Conservation (phyloP, 306 rosid genomes). For the Medicago arabica region DNA sequence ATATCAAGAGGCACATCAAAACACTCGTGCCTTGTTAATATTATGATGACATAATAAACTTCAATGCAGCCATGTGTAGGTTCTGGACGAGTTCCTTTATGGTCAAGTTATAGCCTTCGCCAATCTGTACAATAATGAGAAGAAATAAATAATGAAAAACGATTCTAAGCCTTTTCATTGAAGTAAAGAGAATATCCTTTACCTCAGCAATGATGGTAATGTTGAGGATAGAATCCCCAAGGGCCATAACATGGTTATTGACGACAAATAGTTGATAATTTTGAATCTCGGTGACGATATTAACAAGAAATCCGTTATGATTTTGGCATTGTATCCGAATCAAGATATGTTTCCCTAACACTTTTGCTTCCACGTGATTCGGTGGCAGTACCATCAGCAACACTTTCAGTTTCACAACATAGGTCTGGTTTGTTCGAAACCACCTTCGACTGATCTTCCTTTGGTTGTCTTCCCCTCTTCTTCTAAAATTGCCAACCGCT, state of each 20-base stretch:
- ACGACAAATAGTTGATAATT: constrained; percentile 48
- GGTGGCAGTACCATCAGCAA: background rate
- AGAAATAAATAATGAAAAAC: no score
- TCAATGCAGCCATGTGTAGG: constrained; percentile 51
- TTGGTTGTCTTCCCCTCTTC: constrained; percentile 57
- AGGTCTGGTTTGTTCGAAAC: constrained; percentile 49
- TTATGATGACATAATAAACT: constrained; percentile 18
- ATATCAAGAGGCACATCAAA: no score
- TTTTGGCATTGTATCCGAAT: constrained; percentile 63
- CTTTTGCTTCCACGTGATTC: constrained; percentile 63
- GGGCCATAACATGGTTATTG: constrained; percentile 46
- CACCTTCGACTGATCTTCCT: constrained; percentile 50
- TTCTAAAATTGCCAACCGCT: constrained; percentile 57
- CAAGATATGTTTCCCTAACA: constrained; percentile 60
- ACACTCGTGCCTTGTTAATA: no score
- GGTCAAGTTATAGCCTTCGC: constrained; percentile 56
- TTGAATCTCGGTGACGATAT: constrained; percentile 58
- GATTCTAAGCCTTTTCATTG: constrained; percentile 2
- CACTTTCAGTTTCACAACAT: background rate
- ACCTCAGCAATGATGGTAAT: constrained; percentile 76
- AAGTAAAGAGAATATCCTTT: background rate
- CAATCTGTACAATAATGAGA: constrained; percentile 51
- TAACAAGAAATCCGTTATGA: constrained; percentile 55
- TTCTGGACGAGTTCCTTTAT: constrained; percentile 54
- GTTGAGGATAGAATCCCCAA: constrained; percentile 50